A percentile compares a stretch with the other conserved stretches of the same genome.
phyloP scores from a whole-genome alignment of 2,329 filamentous ascomycete species.

The Penicillium decumbens region DNA sequence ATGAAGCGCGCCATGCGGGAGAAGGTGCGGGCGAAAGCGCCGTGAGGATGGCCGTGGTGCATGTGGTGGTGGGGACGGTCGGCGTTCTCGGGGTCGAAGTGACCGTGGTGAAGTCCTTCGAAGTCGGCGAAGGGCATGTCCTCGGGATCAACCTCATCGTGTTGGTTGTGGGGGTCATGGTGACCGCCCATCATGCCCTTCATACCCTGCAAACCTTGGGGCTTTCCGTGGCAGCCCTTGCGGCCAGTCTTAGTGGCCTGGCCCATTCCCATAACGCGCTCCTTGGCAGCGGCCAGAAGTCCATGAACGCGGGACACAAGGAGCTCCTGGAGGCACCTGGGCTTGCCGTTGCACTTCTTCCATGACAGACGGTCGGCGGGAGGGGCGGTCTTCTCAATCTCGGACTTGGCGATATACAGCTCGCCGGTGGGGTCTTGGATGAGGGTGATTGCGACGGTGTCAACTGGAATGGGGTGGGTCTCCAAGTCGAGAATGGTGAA shows the following conservation, averaged over 20 bases:
- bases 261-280: slow-evolving; percentile 32
- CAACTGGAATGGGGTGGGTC: slow-evolving; percentile 41
- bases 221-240: slow-evolving; percentile 34
- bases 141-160: slow-evolving; percentile 3
- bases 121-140: slow-evolving; percentile 6
- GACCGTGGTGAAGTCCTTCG: slow-evolving; percentile 4
- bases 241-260: slow-evolving; percentile 15
- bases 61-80: slow-evolving; percentile 28
- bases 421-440: slow-evolving; percentile 35
- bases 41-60: slow-evolving; percentile 29
- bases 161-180: slow-evolving; percentile 9
- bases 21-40: slow-evolving; percentile 38
- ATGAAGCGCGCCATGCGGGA: slow-evolving; percentile 42
- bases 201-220: slow-evolving; percentile 2
- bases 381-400: slow-evolving; percentile 37
- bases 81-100: slow-evolving; percentile 12
- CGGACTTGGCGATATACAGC: slow-evolving; percentile 36
- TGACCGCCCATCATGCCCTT: background rate
- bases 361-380: slow-evolving; percentile 37
- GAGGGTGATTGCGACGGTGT: slow-evolving; percentile 41
- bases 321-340: slow-evolving; percentile 38
- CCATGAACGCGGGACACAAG: slow-evolving; percentile 38
- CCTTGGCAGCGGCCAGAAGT: slow-evolving; percentile 37
- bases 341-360: slow-evolving; percentile 41
- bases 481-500: slow-evolving; percentile 46